phyloP scores from a whole-genome alignment of 179 eudicot species.

The Gypsophila paniculata region DNA sequence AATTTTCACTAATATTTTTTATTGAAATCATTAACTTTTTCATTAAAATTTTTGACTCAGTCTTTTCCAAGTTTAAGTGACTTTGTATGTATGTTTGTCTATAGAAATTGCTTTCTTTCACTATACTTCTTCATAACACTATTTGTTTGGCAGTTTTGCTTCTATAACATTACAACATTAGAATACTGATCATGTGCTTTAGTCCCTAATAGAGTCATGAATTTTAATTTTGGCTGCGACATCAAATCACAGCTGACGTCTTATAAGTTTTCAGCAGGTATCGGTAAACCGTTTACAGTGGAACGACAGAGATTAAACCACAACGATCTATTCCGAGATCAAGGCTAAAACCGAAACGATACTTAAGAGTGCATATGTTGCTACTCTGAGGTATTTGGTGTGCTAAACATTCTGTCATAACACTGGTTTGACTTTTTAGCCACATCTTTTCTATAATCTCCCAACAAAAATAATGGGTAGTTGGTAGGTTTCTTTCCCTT shows the following conservation, averaged over 20 bases:
- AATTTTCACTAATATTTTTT: background rate
- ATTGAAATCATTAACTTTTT: background rate
- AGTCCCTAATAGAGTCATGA: too few relatives aligned
- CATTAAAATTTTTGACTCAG: conserved; percentile 17
- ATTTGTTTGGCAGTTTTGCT: background rate
- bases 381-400: background rate
- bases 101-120: background rate
- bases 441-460: background rate
- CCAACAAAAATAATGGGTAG: conserved; percentile 9
- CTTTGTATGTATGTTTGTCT: background rate
- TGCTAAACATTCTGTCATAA: background rate
- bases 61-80: conserved; percentile 16
- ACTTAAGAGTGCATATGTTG: background rate
- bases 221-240: too few relatives aligned
- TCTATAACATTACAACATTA: background rate
- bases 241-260: background rate
- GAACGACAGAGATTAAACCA: background rate
- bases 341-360: background rate
- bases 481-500: conserved; percentile 1
- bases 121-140: too few relatives aligned
- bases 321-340: background rate
- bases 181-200: background rate
- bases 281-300: background rate
- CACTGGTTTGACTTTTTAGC: conserved; percentile 20
- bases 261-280: background rate